Conservation (phyloP, 371 early-diverging fungal species). For the Actinomortierella wolfii region DNA sequence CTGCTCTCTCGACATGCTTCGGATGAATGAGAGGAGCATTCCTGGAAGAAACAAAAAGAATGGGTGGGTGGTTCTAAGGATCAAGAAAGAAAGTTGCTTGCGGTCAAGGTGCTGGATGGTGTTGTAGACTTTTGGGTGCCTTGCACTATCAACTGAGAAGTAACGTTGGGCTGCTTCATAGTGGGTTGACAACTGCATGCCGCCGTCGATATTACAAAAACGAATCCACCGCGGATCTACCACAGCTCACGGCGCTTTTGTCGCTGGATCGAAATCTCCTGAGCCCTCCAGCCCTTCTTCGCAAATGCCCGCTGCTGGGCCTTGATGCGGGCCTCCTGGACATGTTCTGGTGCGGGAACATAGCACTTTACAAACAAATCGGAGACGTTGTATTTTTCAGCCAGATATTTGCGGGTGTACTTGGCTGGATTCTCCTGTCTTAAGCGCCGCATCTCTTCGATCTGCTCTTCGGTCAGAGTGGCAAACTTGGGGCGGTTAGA, state of each 20-base stretch:
- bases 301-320: slow-evolving; percentile 38
- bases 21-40: too few species aligned
- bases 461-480: slow-evolving; percentile 35
- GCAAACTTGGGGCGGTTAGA: slow-evolving; percentile 31
- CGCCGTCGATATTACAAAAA: too few species aligned
- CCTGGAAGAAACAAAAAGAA: too few species aligned
- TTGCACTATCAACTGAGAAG: too few species aligned
- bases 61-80: too few species aligned
- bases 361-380: slow-evolving; percentile 44
- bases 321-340: slow-evolving; percentile 31
- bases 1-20: too few species aligned
- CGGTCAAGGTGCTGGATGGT: too few species aligned
- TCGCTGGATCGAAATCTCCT: slow-evolving; percentile 35
- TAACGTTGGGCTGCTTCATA: too few species aligned
- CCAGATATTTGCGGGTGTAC: slow-evolving; percentile 46
- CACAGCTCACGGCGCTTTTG: slow-evolving; percentile 47
- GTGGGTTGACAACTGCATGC: too few species aligned
- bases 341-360: slow-evolving; percentile 31
- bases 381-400: slow-evolving; percentile 48
- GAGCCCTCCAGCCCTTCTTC: slow-evolving; percentile 42
- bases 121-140: too few species aligned
- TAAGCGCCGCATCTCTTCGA: slow-evolving; percentile 44
- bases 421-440: slow-evolving; percentile 45
- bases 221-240: slow-evolving; percentile 4
- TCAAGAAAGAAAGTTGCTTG: too few species aligned